Percentiles rank a stretch among this genome's conserved stretches.
These are phyloP conservation scores for Sporobolus alterniflorus DNA, from an alignment of 202 grass and related monocot species.

Conservation along the genomic window DNA sequence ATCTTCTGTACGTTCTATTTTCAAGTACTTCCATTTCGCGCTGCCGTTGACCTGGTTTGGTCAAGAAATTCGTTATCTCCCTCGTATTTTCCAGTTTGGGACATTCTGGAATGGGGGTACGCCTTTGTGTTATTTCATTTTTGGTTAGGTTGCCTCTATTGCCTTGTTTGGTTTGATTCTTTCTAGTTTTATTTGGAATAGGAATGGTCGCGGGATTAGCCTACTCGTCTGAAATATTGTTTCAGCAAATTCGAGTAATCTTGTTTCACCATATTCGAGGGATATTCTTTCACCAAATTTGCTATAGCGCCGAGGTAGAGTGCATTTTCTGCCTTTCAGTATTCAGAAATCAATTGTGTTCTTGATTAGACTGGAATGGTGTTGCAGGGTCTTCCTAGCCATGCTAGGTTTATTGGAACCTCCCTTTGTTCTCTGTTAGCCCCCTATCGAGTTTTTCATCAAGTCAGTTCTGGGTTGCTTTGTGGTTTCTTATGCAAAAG, in stretches of 20 bases:
- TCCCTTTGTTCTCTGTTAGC: not conserved
- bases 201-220: not conserved
- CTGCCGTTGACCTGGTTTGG: not conserved
- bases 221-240: not conserved
- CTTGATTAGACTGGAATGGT: too few species aligned
- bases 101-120: not conserved
- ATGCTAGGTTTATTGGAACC: not conserved
- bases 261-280: too few species aligned
- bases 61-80: not conserved
- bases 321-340: not conserved
- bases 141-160: not conserved
- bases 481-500: not conserved
- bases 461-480: not conserved
- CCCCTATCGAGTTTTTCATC: not conserved
- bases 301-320: not conserved
- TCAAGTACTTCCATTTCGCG: slow-evolving; percentile 9
- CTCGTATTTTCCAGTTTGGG: not conserved
- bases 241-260: not conserved
- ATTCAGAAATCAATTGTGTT: not conserved
- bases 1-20: not conserved
- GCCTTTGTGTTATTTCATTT: not conserved
- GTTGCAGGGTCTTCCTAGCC: not conserved
- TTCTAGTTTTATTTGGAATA: not conserved
- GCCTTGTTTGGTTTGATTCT: not conserved
- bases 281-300: not conserved